Conservation (phyloP, 345 rosid genomes). For the Pistacia integerrima region DNA sequence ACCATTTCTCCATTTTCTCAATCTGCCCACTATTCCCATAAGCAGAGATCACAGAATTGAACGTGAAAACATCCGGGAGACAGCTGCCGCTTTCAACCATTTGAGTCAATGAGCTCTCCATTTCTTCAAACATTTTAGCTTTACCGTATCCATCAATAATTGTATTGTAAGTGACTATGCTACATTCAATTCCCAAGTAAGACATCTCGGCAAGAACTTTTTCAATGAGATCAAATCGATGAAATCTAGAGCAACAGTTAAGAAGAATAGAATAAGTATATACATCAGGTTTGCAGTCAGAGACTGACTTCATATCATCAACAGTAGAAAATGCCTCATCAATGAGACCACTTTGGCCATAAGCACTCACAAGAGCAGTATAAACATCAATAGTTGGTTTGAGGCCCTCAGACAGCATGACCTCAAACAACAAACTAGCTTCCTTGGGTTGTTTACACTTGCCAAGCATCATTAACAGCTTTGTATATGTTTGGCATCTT, state of each 20-base stretch:
- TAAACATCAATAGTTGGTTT: slow-evolving; percentile 78
- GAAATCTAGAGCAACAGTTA: slow-evolving; percentile 52
- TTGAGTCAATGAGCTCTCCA: slow-evolving; percentile 64
- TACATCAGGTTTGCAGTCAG: slow-evolving; percentile 76
- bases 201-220: slow-evolving; percentile 74
- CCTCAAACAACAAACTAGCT: slow-evolving; percentile 69
- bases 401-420: slow-evolving; percentile 66
- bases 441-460: slow-evolving; percentile 68
- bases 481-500: slow-evolving; percentile 65
- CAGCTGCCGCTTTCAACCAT: slow-evolving; percentile 68
- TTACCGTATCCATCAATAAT: slow-evolving; percentile 81
- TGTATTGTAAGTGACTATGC: slow-evolving; percentile 63
- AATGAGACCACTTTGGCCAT: slow-evolving; percentile 56
- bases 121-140: slow-evolving; percentile 65
- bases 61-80: slow-evolving; percentile 70
- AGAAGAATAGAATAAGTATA: slow-evolving; percentile 70
- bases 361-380: slow-evolving; percentile 72
- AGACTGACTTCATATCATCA: slow-evolving; percentile 68
- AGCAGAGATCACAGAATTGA: slow-evolving; percentile 68
- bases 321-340: slow-evolving; percentile 56
- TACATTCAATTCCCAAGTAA: slow-evolving; percentile 59
- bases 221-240: slow-evolving; percentile 52
- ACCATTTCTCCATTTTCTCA: slow-evolving; percentile 79
- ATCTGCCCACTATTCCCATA: slow-evolving; percentile 59
- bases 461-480: slow-evolving; percentile 75